Conservation (phyloP, 2,329 filamentous ascomycete genomes). For the Trichophyton mentagrophytes region DNA sequence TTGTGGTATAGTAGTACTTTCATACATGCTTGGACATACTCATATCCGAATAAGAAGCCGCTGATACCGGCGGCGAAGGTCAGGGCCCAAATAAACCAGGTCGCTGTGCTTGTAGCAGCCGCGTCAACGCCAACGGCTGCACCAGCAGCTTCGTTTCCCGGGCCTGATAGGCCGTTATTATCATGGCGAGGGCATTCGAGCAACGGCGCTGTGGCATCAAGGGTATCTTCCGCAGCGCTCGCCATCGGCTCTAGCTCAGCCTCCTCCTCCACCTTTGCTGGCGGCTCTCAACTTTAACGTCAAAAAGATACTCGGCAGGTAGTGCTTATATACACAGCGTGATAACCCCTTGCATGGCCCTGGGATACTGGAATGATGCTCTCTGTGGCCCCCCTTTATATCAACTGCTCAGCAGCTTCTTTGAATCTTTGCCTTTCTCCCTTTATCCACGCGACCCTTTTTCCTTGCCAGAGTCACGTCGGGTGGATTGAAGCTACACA, state of each 20-base stretch:
- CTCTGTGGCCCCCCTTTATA: background rate
- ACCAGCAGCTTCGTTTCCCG: background rate
- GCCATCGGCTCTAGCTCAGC: conserved; percentile 17
- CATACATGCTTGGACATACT: conserved; percentile 29
- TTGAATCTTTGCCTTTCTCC: background rate
- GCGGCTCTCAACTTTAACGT: background rate
- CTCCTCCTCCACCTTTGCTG: conserved; percentile 5
- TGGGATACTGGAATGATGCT: background rate
- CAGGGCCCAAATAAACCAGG: conserved; percentile 41
- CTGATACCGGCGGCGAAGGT: conserved; percentile 46
- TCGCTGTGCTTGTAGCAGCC: conserved; percentile 4
- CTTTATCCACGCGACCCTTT: background rate
- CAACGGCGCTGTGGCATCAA: conserved; percentile 21
- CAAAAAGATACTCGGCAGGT: background rate
- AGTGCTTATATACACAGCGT: background rate
- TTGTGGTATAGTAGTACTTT: background rate
- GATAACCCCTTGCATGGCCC: no score
- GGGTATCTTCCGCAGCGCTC: conserved; percentile 2
- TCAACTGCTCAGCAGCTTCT: background rate
- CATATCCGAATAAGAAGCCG: conserved; percentile 50
- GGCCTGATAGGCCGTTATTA: background rate
- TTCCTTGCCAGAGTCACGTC: no score
- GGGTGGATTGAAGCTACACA: background rate
- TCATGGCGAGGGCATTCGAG: conserved; percentile 12
- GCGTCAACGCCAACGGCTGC: background rate